Evolutionary conservation across 306 rosid species (phyloP), one percentile per base, ranked within the genome.

Genomic region (Medicago arabica): DNA sequence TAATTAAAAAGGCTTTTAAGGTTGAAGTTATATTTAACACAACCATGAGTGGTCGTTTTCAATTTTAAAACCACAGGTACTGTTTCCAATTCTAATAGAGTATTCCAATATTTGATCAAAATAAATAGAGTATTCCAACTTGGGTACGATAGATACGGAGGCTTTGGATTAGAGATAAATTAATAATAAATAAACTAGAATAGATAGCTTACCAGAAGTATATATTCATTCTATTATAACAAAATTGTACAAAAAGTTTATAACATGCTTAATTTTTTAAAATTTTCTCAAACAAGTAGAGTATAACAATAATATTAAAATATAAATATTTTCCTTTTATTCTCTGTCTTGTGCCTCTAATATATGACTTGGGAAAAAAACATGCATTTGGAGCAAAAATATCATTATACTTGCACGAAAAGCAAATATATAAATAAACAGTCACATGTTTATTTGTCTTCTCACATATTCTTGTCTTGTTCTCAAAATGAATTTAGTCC

Each of bases 341-440:
- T 44, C 8, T 17, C 15, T 61, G 10, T 10, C 63, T 16, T 61
- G 53, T 65, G 57, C 34, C 40, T 57, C 54, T 43, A 58, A 74
- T 55, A 39, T 53, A 65, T 53, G 39, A 68, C 38, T 38, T 44
- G 36, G 44, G 25, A 8, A 17, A 41, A 61, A 70, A 61, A n/a
- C 25, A 51, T 21, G 40, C 13, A 39, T 71, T 53, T 62, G 58
- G 67, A 79, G 74, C 28, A 23, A 15, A 72, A 71, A 21, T 70
- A 49, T 50, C 46, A 38, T 39, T 62, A 67, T 49, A 78, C 87
- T 80, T 84, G 87, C 81, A 86, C 82, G 89, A 54, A 74, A 83
- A 89, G 80, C 41, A 71, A 83, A 83, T 47, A 15, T 39, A 16
- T 15, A 71, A 28, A 71, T 67, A 9, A 28, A 60, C 19, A 34